Evolutionary conservation across 495 filamentous ascomycete species (phyloP), one percentile per base, ranked within the genome.

Genomic region (Daldinia loculata): DNA sequence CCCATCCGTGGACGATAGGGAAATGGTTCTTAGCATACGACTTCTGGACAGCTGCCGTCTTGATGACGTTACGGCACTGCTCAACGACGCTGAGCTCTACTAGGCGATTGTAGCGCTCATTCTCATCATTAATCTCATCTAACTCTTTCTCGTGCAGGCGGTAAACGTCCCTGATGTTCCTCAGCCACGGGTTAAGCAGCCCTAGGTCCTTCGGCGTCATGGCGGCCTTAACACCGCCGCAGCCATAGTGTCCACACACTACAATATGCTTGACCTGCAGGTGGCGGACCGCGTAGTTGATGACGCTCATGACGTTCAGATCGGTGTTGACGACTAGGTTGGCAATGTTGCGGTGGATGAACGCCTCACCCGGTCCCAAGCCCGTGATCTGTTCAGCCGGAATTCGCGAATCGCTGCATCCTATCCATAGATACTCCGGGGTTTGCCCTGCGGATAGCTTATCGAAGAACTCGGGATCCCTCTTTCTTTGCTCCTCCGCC

Each of bases 261-360:
- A 90, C 82, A 69, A 90, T 86, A 80, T 89, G 87, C 79, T 89
- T 88, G 66, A 88, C 87, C 71, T 86, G 66, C 22, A 90, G 79
- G 64, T 89, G 83, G 65, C 79, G 74, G 7, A 89, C 86, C 29
- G 88, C 88, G 74, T 89, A 90, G 55, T 87, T 82, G 69, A 90
- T 87, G 69, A 89, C 88, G 78, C 82, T 85, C 82, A 90, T 87
- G 58, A 84, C 85, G 76, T 86, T 88, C 38, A 88, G 81, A 60
- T 88, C 86, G 48, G 81, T 86, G 75, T 83, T 84, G 75, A 83
- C 82, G 48, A 89, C 84, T 52, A 90, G 75, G 80, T 89, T 89
- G 64, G 87, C 88, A 69, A 90, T 89, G 82, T 89, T 89, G 74
- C 87, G 83, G 77, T 89, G 87, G 58, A 89, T 82, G 73, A 89